Conservation (phyloP, 148 eudicot genomes). For the Silene uniflora region DNA sequence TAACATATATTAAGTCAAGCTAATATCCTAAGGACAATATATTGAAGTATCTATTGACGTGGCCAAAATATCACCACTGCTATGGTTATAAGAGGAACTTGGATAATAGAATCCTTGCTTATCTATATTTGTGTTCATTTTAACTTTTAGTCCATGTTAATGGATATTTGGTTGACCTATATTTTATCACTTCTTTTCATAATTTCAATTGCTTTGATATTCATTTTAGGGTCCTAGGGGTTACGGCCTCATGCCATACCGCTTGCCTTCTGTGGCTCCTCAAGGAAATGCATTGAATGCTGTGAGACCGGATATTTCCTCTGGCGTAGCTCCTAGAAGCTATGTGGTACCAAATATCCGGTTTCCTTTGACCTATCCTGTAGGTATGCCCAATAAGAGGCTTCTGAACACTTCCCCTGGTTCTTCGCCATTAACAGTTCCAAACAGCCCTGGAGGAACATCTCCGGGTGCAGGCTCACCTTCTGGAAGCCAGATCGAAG, state of each 20-base stretch:
- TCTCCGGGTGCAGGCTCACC: constrained; percentile 61
- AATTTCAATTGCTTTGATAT: constrained; percentile 5
- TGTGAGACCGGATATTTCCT: constrained; percentile 53
- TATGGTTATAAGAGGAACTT: not conserved
- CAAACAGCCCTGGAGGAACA: constrained; percentile 59
- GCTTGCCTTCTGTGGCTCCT: constrained; percentile 54
- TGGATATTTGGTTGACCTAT: not conserved
- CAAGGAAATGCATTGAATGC: constrained; percentile 67
- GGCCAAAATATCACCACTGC: not conserved
- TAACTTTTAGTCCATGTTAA: not conserved
- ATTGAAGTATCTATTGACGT: not conserved
- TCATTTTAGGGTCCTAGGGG: constrained; percentile 66
- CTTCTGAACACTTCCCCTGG: constrained; percentile 57
- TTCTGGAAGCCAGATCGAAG: constrained; percentile 76
- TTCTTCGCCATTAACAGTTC: constrained; percentile 44
- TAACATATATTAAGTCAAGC: not conserved
- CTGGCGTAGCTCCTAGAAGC: constrained; percentile 63
- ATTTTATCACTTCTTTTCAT: not conserved
- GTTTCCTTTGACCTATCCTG: constrained; percentile 64
- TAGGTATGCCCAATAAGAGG: constrained; percentile 58
- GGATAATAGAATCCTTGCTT: not conserved
- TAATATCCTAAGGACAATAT: not conserved
- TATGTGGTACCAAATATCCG: constrained; percentile 55
- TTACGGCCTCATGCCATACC: constrained; percentile 82
- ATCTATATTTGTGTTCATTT: not conserved